phyloP scores from a whole-genome alignment of 441 rosid species.

The Dalechampia spathulata region DNA sequence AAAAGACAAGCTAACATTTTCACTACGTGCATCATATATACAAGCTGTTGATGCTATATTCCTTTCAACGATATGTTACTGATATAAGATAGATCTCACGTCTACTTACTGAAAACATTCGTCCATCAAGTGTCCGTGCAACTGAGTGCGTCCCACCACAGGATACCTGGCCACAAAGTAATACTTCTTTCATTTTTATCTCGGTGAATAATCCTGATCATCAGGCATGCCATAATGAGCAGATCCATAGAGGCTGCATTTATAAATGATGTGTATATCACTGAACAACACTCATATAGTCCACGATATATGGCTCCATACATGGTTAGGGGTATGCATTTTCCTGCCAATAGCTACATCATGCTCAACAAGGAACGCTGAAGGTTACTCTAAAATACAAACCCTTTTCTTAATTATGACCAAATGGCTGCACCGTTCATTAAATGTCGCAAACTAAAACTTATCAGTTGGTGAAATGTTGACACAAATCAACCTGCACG shows the following conservation, averaged over 20 bases:
- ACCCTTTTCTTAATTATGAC: background rate
- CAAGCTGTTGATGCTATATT: background rate
- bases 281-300: no score
- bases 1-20: background rate
- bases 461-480: background rate
- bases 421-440: background rate
- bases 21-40: background rate
- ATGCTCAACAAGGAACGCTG: background rate
- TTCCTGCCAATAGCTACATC: no score
- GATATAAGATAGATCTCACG: background rate
- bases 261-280: no score
- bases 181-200: no score
- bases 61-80: background rate
- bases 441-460: background rate
- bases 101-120: constrained; percentile 76
- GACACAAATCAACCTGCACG: background rate
- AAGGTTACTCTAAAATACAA: background rate
- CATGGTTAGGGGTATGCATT: no score
- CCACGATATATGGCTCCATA: no score
- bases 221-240: no score
- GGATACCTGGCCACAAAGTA: constrained; percentile 56
- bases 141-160: constrained; percentile 99
- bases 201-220: no score
- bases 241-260: no score
- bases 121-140: constrained; percentile 82